Evolutionary conservation across 2,329 filamentous ascomycete species (phyloP).

Genomic region (Daldinia sp.): DNA sequence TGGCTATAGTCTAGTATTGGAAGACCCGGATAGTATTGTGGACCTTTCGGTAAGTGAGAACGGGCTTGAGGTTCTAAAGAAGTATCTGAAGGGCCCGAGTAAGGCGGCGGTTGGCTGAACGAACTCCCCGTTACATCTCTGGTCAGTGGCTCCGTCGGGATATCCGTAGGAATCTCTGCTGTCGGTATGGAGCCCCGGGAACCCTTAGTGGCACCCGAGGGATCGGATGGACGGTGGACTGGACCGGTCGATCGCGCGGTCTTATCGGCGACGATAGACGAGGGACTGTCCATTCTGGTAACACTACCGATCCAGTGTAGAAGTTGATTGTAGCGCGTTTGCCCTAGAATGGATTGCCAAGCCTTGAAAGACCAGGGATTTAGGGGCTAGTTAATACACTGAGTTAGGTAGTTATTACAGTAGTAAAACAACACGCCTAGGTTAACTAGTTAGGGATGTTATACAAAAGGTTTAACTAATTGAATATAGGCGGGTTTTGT

Average conservation of each 20-base stretch:
- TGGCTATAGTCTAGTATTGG: conserved; percentile 60
- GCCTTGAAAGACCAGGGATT: not conserved
- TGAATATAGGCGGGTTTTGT: not conserved
- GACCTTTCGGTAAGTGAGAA: conserved; percentile 35
- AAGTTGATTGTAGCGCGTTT: not conserved
- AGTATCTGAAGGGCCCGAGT: conserved; percentile 42
- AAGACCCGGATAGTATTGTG: conserved; percentile 56
- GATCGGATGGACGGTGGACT: conserved; percentile 34
- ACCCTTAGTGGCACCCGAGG: conserved; percentile 12
- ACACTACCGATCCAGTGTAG: not conserved
- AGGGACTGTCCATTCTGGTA: conserved; percentile 8
- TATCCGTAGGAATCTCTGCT: conserved; percentile 23
- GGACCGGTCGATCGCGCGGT: conserved; percentile 22
- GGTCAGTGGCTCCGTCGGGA: conserved; percentile 17
- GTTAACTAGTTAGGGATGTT: not conserved
- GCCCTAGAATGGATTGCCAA: conserved; percentile 5
- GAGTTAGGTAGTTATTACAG: too few relatives aligned
- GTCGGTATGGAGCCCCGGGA: conserved; percentile 6
- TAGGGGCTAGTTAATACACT: not conserved
- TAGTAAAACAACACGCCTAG: not conserved
- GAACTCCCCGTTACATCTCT: not conserved
- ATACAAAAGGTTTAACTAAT: not conserved
- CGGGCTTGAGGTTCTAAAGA: conserved; percentile 29
- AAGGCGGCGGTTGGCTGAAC: conserved; percentile 39
- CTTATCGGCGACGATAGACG: conserved; percentile 33